phyloP scores from a whole-genome alignment of 2,329 filamentous ascomycete genomes.

The Alternaria atra region DNA sequence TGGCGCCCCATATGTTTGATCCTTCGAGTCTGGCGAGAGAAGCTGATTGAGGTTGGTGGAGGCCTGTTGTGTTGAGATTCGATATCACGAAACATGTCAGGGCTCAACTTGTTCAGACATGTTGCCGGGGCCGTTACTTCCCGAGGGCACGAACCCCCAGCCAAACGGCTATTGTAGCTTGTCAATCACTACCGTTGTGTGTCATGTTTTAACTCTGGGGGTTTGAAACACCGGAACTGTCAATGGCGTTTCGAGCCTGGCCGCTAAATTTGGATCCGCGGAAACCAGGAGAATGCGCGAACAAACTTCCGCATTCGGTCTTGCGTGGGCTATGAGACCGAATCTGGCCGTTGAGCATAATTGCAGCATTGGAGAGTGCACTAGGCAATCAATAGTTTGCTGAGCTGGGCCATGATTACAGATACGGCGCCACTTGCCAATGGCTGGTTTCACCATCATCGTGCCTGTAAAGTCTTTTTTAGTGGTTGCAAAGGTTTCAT shows the following conservation, averaged over 20 bases:
- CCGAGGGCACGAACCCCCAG: constrained; percentile 4
- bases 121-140: constrained; percentile 2
- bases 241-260: constrained; percentile 15
- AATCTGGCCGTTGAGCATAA: constrained; percentile 7
- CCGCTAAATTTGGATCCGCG: not conserved
- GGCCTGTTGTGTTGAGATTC: constrained; percentile 8
- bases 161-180: constrained; percentile 10
- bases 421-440: not conserved
- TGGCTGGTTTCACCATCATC: constrained; percentile 17
- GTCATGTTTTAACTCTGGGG: constrained; percentile 13
- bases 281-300: not conserved
- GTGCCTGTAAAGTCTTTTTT: constrained; percentile 2
- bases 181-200: constrained; percentile 15
- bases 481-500: not conserved
- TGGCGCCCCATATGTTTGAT: not conserved
- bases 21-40: not conserved
- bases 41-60: not conserved
- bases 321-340: not conserved
- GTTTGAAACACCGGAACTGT: constrained; percentile 18
- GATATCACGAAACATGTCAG: constrained; percentile 19
- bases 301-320: constrained; percentile 7
- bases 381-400: constrained; percentile 14
- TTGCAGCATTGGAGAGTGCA: not conserved
- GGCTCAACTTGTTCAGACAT: constrained; percentile 12
- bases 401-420: not conserved